Conservation (phyloP, 305 asterid genomes). For the Caryopteris hybrid region DNA sequence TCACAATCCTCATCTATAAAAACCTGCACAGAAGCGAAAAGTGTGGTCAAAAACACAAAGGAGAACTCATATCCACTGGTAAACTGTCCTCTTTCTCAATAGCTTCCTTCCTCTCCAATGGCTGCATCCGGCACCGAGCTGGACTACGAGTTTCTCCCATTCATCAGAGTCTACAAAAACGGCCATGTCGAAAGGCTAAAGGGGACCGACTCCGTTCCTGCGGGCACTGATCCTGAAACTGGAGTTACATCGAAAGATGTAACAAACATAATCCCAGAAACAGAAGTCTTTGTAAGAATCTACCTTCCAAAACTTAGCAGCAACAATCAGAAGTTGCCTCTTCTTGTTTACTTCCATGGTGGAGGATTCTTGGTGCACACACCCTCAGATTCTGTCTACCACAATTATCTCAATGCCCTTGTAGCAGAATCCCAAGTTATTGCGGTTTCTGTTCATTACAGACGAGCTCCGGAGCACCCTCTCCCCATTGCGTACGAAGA, state of each 20-base stretch:
- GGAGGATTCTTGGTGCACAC: slow-evolving; percentile 37
- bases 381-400: slow-evolving; percentile 33
- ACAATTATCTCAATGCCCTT: slow-evolving; percentile 39
- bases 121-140: slow-evolving; percentile 22
- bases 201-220: slow-evolving; percentile 32
- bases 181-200: slow-evolving; percentile 39
- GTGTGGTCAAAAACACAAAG: slow-evolving; percentile 6
- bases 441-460: slow-evolving; percentile 39
- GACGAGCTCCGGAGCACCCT: slow-evolving; percentile 49
- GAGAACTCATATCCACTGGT: background rate
- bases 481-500: slow-evolving; percentile 48
- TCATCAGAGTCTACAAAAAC: slow-evolving; percentile 38
- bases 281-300: slow-evolving; percentile 39
- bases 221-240: slow-evolving; percentile 34
- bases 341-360: slow-evolving; percentile 54
- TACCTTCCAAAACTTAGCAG: slow-evolving; percentile 31
- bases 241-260: slow-evolving; percentile 48
- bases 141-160: slow-evolving; percentile 39
- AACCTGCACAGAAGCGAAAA: background rate
- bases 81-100: background rate
- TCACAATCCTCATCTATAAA: too few relatives aligned
- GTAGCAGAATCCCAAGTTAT: slow-evolving; percentile 34
- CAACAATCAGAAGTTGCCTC: slow-evolving; percentile 30
- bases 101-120: background rate
- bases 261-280: slow-evolving; percentile 22